Conservation (phyloP, 2,329 filamentous ascomycete species). For the Aphanocladium album region DNA sequence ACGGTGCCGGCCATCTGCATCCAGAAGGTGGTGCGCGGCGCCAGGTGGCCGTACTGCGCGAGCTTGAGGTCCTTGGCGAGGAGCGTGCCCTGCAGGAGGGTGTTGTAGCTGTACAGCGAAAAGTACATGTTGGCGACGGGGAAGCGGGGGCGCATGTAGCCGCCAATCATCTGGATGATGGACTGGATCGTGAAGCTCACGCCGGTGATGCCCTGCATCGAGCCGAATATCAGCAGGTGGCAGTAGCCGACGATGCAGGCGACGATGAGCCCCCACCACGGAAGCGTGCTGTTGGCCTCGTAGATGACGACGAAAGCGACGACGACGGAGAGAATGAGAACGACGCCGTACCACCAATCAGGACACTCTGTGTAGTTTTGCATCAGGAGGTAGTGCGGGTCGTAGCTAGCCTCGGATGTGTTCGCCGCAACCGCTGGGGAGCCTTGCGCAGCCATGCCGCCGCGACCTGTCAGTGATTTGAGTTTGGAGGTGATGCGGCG, state of each 20-base stretch:
- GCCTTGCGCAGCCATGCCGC: background rate
- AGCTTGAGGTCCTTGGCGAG: slow-evolving; percentile 26
- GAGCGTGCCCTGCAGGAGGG: slow-evolving; percentile 26
- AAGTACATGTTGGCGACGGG: slow-evolving; percentile 42
- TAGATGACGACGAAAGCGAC: slow-evolving; percentile 36
- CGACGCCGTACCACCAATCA: slow-evolving; percentile 35
- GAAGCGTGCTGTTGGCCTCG: slow-evolving; percentile 20
- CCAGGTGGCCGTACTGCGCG: slow-evolving; percentile 27
- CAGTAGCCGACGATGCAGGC: slow-evolving; percentile 29
- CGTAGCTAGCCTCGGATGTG: slow-evolving; percentile 19
- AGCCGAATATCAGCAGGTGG: slow-evolving; percentile 36
- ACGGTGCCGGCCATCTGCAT: slow-evolving; percentile 37
- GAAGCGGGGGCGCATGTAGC: slow-evolving; percentile 38
- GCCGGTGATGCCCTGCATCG: slow-evolving; percentile 32
- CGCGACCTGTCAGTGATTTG: background rate
- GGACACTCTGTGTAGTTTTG: slow-evolving; percentile 36
- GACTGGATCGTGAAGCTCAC: slow-evolving; percentile 36
- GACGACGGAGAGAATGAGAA: slow-evolving; percentile 29
- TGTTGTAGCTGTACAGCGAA: slow-evolving; percentile 30
- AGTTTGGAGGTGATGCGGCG: background rate
- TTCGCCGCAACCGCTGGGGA: background rate
- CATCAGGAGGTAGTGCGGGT: slow-evolving; percentile 40
- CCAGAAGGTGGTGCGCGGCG: slow-evolving; percentile 15
- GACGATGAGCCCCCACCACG: slow-evolving; percentile 38
- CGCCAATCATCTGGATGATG: slow-evolving; percentile 42